Evolutionary conservation across 2,329 filamentous ascomycete genomes (phyloP).

Genomic region (Fusarium mexicanum): DNA sequence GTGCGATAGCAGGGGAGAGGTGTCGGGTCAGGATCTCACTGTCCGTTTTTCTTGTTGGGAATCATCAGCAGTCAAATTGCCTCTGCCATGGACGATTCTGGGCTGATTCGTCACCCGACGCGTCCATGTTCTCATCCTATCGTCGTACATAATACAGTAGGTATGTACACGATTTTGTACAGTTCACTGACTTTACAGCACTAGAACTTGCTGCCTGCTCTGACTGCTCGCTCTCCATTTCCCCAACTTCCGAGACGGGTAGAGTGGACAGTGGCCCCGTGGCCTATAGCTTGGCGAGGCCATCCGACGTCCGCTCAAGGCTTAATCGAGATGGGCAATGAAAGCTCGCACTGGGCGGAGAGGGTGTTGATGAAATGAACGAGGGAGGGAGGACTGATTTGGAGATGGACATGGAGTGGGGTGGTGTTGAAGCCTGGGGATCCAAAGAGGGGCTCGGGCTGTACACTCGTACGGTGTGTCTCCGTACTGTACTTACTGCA

Average conservation of each 20-base stretch:
- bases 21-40: conserved; percentile 11
- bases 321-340: conserved; percentile 34
- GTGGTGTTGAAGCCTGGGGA: conserved; percentile 20
- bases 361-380: conserved; percentile 25
- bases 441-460: conserved; percentile 18
- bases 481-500: background rate
- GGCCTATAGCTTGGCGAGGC: conserved; percentile 11
- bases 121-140: conserved; percentile 31
- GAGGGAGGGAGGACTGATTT: background rate
- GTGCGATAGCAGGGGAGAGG: background rate
- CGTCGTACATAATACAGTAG: conserved; percentile 36
- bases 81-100: conserved; percentile 36
- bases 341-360: conserved; percentile 40
- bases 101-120: conserved; percentile 45
- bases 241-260: conserved; percentile 39
- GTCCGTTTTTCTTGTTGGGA: conserved; percentile 36
- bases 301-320: conserved; percentile 23
- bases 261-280: conserved; percentile 39
- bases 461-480: conserved; percentile 9
- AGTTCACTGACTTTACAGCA: background rate
- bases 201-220: background rate
- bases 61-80: conserved; percentile 8
- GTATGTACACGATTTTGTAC: conserved; percentile 20
- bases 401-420: background rate
- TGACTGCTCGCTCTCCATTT: conserved; percentile 25